Evolutionary conservation across 225 moss, liverwort and hornwort species (phyloP).

Genomic region (Thuidium tamariscinum): DNA sequence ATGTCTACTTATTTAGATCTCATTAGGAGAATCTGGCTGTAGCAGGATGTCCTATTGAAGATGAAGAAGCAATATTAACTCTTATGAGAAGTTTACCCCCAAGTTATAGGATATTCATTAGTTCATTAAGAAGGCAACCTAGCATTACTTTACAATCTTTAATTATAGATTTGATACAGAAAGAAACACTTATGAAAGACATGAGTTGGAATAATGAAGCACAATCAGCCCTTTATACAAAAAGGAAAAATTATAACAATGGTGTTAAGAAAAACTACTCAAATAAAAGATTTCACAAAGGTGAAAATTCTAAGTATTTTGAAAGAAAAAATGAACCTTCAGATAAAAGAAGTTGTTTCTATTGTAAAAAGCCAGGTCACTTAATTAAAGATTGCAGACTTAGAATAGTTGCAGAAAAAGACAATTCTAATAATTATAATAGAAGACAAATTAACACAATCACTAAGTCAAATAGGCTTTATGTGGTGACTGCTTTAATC

Average conservation of each 20-base stretch:
- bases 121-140: not conserved
- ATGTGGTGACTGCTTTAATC: not conserved
- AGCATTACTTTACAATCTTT: not conserved
- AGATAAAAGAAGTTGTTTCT: no score
- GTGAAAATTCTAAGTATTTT: no score
- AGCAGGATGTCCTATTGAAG: fast-evolving
- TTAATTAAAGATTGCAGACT: not conserved
- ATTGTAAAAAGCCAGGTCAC: not conserved
- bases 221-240: not conserved
- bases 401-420: not conserved
- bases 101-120: not conserved
- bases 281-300: no score
- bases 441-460: not conserved
- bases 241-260: not conserved
- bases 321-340: no score
- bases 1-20: not conserved
- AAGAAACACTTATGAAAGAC: not conserved
- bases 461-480: not conserved
- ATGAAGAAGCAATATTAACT: not conserved
- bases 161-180: not conserved
- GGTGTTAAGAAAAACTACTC: no score
- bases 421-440: not conserved
- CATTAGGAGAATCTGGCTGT: not conserved
- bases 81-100: fast-evolving
- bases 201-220: not conserved